Percentiles rank a stretch among this genome's conserved stretches.
phyloP scores from a whole-genome alignment of 2,329 filamentous ascomycete genomes.

The Phyllosticta ampelicida region DNA sequence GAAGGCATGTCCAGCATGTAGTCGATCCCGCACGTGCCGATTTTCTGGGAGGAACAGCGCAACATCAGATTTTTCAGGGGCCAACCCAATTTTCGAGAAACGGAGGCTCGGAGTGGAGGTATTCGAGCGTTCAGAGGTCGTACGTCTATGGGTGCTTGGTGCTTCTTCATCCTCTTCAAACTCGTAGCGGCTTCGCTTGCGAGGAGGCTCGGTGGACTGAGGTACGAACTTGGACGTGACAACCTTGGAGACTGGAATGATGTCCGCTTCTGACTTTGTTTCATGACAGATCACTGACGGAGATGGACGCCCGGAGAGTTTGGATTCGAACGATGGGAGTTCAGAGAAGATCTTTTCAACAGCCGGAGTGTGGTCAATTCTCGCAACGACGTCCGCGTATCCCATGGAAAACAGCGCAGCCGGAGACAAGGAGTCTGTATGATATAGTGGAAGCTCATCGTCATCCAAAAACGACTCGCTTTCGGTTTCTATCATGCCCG shows the following conservation, averaged over 20 bases:
- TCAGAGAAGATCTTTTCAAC: conserved; percentile 70
- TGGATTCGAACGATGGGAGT: conserved; percentile 60
- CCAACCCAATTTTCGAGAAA: conserved; percentile 40
- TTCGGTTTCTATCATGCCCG: conserved; percentile 27
- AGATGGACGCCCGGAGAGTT: not conserved
- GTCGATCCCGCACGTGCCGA: conserved; percentile 76
- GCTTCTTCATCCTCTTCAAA: conserved; percentile 61
- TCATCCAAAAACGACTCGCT: conserved; percentile 28
- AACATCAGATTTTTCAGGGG: conserved; percentile 62
- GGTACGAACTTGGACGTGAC: conserved; percentile 71
- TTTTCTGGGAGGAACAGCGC: conserved; percentile 85
- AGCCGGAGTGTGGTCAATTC: conserved; percentile 60
- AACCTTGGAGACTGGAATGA: conserved; percentile 72
- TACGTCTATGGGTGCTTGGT: conserved; percentile 23
- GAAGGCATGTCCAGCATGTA: conserved; percentile 88
- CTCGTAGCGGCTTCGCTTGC: conserved; percentile 72
- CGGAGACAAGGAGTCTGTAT: conserved; percentile 43
- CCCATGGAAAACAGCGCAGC: conserved; percentile 75
- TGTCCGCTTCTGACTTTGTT: conserved; percentile 9
- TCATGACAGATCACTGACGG: conserved; percentile 35
- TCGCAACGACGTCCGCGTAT: conserved; percentile 71
- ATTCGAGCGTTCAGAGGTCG: conserved; percentile 34
- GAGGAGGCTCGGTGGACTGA: conserved; percentile 51
- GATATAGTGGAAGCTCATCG: conserved; percentile 30
- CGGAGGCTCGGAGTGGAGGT: conserved; percentile 29